These are phyloP conservation scores for Holtermannia corniformis DNA, from an alignment of 768 basidiomycete species.

Conservation along the genomic window DNA sequence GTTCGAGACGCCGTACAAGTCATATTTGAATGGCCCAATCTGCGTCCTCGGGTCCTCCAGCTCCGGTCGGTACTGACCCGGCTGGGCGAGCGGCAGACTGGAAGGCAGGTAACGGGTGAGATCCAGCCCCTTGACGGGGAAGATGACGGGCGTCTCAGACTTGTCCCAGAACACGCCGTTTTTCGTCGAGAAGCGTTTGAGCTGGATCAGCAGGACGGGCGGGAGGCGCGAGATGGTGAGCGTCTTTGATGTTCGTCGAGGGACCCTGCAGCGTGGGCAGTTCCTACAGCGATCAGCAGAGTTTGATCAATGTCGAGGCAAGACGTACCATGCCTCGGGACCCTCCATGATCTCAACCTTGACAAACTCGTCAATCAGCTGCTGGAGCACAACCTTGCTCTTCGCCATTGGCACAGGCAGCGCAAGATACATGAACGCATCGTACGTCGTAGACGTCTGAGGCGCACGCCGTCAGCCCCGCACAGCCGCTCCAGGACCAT, in stretches of 20 bases:
- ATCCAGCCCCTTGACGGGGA: conserved; percentile 57
- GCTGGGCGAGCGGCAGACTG: conserved; percentile 54
- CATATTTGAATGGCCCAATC: conserved; percentile 82
- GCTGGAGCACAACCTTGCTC: conserved; percentile 55
- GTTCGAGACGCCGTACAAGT: conserved; percentile 90
- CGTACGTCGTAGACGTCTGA: conserved; percentile 94
- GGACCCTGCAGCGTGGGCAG: conserved; percentile 84
- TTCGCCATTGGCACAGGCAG: conserved; percentile 67
- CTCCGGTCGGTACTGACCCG: conserved; percentile 44
- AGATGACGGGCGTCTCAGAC: conserved; percentile 89
- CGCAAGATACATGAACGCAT: conserved; percentile 89
- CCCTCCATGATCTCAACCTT: conserved; percentile 82
- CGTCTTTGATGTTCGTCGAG: conserved; percentile 74
- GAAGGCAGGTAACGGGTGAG: conserved; percentile 77
- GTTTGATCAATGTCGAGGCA: neutral
- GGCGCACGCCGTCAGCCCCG: conserved; percentile 5
- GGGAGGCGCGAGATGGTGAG: conserved; percentile 86
- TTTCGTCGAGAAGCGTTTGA: conserved; percentile 31
- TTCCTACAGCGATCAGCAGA: conserved; percentile 52
- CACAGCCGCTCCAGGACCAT: neutral
- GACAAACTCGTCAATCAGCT: conserved; percentile 83
- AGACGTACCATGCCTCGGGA: conserved; percentile 78
- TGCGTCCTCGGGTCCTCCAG: conserved; percentile 68
- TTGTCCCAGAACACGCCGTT: conserved; percentile 70
- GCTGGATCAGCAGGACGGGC: conserved; percentile 55